These are phyloP conservation scores for Metarhizium rileyi DNA, from an alignment of 2,329 filamentous ascomycete species.

Conservation along the genomic window DNA sequence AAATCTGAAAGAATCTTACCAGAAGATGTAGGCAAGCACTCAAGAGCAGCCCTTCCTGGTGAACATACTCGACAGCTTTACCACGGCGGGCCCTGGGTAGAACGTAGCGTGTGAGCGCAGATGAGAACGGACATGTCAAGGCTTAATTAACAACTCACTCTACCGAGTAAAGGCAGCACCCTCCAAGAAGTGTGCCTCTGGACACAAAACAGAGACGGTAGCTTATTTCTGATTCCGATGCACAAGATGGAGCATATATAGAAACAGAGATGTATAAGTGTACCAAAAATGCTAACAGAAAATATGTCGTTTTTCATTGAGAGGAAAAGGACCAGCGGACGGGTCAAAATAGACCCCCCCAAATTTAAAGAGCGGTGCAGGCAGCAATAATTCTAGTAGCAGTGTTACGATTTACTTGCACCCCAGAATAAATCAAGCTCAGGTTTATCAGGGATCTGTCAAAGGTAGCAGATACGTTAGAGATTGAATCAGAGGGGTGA, in stretches of 20 bases:
- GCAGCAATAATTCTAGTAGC: too few relatives aligned
- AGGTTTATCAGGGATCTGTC: too few relatives aligned
- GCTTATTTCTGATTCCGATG: conserved; percentile 6
- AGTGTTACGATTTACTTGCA: too few relatives aligned
- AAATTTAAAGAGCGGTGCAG: background rate
- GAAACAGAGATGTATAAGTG: background rate
- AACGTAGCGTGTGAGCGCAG: conserved; percentile 1
- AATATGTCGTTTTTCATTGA: background rate
- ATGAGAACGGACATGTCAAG: conserved; percentile 3
- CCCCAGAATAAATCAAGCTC: too few relatives aligned
- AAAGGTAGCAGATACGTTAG: too few relatives aligned
- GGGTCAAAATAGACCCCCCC: background rate
- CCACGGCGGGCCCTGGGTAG: background rate
- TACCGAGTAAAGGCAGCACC: conserved; percentile 3
- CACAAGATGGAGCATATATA: background rate
- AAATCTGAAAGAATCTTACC: background rate
- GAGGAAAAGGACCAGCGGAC: background rate
- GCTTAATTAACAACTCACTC: conserved; percentile 5
- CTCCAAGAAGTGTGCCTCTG: conserved; percentile 4
- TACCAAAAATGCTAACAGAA: background rate
- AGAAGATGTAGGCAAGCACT: conserved; percentile 1
- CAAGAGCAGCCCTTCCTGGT: conserved; percentile 4
- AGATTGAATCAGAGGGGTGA: too few relatives aligned
- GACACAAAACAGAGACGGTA: conserved; percentile 5
- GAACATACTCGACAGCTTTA: conserved; percentile 5